These are phyloP conservation scores for Gracilaria domingensis DNA, from an alignment of 23 red algal species.

Conservation along the genomic window DNA sequence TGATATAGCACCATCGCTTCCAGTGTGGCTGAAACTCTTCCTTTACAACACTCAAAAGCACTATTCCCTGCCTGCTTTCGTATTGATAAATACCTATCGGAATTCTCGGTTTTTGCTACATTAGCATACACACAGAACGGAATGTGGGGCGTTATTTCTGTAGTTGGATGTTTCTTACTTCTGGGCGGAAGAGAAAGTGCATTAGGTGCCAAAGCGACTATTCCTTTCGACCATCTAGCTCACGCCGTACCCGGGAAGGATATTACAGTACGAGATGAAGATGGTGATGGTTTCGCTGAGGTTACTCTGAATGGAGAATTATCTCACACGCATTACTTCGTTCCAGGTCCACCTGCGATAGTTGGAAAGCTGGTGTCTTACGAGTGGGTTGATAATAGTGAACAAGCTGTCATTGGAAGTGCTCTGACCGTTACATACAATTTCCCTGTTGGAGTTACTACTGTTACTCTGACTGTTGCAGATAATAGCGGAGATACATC, in stretches of 20 bases:
- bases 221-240: constrained; percentile 56
- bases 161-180: background rate
- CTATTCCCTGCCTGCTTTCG: too few relatives aligned
- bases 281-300: constrained; percentile 51
- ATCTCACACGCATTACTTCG: constrained; percentile 77
- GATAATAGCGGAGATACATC: constrained; percentile 64
- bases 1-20: too few relatives aligned
- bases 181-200: background rate
- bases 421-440: constrained; percentile 19
- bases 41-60: too few relatives aligned
- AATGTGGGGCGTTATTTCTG: background rate
- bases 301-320: constrained; percentile 58
- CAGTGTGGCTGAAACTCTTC: too few relatives aligned
- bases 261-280: constrained; percentile 57
- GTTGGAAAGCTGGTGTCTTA: constrained; percentile 53
- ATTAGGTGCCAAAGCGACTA: too few relatives aligned
- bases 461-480: constrained; percentile 55
- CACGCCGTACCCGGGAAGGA: constrained; percentile 68
- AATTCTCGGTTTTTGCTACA: too few relatives aligned
- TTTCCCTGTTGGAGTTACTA: constrained; percentile 65
- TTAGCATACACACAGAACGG: too few relatives aligned
- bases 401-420: constrained; percentile 30
- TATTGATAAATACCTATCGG: too few relatives aligned
- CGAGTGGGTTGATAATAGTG: constrained; percentile 46
- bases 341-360: constrained; percentile 59